phyloP scores from a whole-genome alignment of 2,329 filamentous ascomycete species.

The Colletotrichum paranaense region DNA sequence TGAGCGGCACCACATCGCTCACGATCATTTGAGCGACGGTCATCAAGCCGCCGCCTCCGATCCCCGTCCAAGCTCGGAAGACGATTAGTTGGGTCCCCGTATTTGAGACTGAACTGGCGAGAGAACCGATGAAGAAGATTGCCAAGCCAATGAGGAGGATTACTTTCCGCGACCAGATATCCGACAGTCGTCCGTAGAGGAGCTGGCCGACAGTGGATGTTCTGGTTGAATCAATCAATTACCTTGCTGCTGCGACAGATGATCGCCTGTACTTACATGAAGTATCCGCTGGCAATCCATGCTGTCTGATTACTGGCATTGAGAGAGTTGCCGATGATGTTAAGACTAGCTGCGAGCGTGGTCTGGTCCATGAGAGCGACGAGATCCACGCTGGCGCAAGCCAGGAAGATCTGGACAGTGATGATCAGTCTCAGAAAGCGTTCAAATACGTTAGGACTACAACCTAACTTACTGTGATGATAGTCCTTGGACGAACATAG shows the following conservation, averaged over 20 bases:
- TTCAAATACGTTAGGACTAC: no score
- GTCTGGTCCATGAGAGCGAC: conserved; percentile 69
- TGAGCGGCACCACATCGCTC: conserved; percentile 60
- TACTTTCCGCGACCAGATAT: conserved; percentile 59
- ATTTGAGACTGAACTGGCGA: conserved; percentile 55
- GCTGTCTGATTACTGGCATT: conserved; percentile 60
- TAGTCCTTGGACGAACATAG: conserved; percentile 61
- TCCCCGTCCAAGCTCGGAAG: conserved; percentile 57
- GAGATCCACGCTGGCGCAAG: conserved; percentile 66
- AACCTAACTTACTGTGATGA: conserved; percentile 57
- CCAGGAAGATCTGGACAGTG: conserved; percentile 63
- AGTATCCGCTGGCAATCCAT: conserved; percentile 67
- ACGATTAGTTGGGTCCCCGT: conserved; percentile 53
- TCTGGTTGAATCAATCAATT: conserved; percentile 37
- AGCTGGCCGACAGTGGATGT: conserved; percentile 60
- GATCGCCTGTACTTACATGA: conserved; percentile 54
- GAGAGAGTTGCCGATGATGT: conserved; percentile 63
- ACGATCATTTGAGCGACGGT: conserved; percentile 58
- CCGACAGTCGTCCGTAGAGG: conserved; percentile 57
- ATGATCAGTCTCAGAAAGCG: not conserved
- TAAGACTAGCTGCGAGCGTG: conserved; percentile 64
- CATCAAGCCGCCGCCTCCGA: conserved; percentile 53
- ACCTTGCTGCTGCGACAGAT: not conserved
- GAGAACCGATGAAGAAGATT: conserved; percentile 56
- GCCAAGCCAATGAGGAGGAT: conserved; percentile 51